Evolutionary conservation across 495 filamentous ascomycete species (phyloP), one percentile per base, ranked within the genome.

Genomic region (Penicillium waksmanii): DNA sequence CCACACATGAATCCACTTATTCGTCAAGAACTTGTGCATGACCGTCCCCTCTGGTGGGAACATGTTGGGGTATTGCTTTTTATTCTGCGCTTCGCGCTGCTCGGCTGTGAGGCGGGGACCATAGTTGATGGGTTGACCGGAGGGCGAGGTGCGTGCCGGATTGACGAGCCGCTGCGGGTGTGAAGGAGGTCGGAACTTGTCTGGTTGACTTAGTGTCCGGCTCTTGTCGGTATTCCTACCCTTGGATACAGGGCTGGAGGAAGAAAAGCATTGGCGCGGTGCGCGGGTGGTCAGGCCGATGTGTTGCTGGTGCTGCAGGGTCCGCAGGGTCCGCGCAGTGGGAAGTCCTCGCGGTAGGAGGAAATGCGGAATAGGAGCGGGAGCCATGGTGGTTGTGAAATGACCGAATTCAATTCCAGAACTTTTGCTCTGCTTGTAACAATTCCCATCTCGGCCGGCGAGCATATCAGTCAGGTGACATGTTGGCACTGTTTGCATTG

Each of bases 181-280:
- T 0, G 92, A 96, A 0, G 93, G 93, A 0, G 93, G 93, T 51
- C 86, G 88, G 78, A 95, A 96, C 60, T 86, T 86, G 60, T 88
- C 83, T 3, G 93, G 93, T 71, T 95, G 88, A 54, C 84, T 87
- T 58, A 96, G 88, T 2, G 89, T 80, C 50, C 81, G 76, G 18
- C 80, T 82, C 62, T 87, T 87, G 53, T 64, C 47, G 25, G 57
- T 58, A 18, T 54, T 50, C 43, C 51, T 65, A 52, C 40, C 34
- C 49, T 61, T 56, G n/a, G 35, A 62, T 36, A 27, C 60, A 25
- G 17, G 51, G 54, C 48, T 61, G n/a, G 64, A 63, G 18, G 65
- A 64, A 35, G 64, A 72, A 63, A 70, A 65, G 66, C 59, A 66
- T 56, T 68, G 67, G 42, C 51, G 65, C 15, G 64, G 10, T 36